Percentiles rank a stretch among this genome's conserved stretches.
phyloP scores from a whole-genome alignment of 2,329 filamentous ascomycete genomes.

The Aspergillaceae sp. region DNA sequence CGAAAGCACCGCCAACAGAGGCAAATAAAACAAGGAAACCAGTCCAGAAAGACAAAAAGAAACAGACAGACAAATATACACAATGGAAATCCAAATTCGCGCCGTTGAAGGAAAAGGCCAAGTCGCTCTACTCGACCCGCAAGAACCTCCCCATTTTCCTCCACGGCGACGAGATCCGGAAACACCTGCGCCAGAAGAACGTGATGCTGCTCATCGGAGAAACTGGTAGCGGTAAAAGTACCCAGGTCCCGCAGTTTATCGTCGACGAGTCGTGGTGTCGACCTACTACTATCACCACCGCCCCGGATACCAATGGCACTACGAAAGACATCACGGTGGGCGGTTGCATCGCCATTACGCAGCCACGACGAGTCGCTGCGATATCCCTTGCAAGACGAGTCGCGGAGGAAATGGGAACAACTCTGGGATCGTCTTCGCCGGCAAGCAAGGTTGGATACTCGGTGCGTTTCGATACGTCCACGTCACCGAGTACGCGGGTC shows the following conservation, averaged over 20 bases:
- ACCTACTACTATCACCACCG: slow-evolving; percentile 46
- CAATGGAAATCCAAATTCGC: slow-evolving; percentile 15
- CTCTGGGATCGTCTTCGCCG: slow-evolving; percentile 51
- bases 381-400: slow-evolving; percentile 85
- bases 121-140: slow-evolving; percentile 44
- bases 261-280: slow-evolving; percentile 71
- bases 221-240: slow-evolving; percentile 94
- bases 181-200: slow-evolving; percentile 55
- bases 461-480: slow-evolving; percentile 84
- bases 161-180: slow-evolving; percentile 60
- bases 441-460: slow-evolving; percentile 74
- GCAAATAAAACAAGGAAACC: slow-evolving; percentile 4
- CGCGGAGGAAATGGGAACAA: slow-evolving; percentile 67
- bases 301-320: slow-evolving; percentile 14
- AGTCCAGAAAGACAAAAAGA: slow-evolving; percentile 4
- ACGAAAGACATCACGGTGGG: slow-evolving; percentile 49
- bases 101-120: slow-evolving; percentile 38
- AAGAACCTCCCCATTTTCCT: slow-evolving; percentile 73
- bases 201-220: slow-evolving; percentile 83
- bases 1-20: slow-evolving; percentile 1
- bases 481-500: slow-evolving; percentile 72
- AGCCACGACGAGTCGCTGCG: slow-evolving; percentile 86
- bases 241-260: slow-evolving; percentile 88
- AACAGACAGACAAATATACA: slow-evolving; percentile 8
- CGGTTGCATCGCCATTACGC: slow-evolving; percentile 84